These are phyloP conservation scores for Auriscalpium orientale DNA, from an alignment of 768 basidiomycete genomes.

Conservation along the genomic window DNA sequence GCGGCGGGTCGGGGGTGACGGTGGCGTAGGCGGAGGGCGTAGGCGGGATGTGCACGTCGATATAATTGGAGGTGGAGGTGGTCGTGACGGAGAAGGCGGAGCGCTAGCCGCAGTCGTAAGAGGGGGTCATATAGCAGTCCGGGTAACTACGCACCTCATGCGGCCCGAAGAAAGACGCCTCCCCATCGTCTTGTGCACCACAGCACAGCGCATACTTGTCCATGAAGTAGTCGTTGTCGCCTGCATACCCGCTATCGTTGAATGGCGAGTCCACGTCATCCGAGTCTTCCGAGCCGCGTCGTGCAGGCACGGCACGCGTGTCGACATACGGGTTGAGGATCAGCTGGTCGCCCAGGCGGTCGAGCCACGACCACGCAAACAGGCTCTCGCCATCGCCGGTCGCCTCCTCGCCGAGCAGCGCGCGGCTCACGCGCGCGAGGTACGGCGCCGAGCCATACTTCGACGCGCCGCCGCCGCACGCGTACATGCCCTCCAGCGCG, in stretches of 20 bases:
- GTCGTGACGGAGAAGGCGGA: slow-evolving; percentile 29
- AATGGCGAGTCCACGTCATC: slow-evolving; percentile 1
- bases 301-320: background rate
- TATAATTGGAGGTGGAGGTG: slow-evolving; percentile 28
- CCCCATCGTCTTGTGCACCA: slow-evolving; percentile 3
- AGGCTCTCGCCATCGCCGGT: slow-evolving; percentile 11
- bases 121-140: background rate
- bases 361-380: slow-evolving; percentile 15
- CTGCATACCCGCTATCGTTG: slow-evolving; percentile 3
- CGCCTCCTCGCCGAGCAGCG: background rate
- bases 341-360: slow-evolving; percentile 5
- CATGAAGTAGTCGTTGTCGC: background rate
- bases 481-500: slow-evolving; percentile 8
- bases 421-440: slow-evolving; percentile 1
- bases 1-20: background rate
- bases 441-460: background rate
- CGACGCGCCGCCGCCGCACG: background rate
- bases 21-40: slow-evolving; percentile 4
- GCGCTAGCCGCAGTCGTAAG: slow-evolving; percentile 13
- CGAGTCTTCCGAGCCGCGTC: background rate
- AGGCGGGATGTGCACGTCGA: slow-evolving; percentile 21
- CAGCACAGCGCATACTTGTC: slow-evolving; percentile 8
- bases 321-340: slow-evolving; percentile 3
- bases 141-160: slow-evolving; percentile 7
- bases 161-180: background rate